Evolutionary conservation across 2,329 filamentous ascomycete genomes (phyloP).

Genomic region (Shiraia bambusicola): DNA sequence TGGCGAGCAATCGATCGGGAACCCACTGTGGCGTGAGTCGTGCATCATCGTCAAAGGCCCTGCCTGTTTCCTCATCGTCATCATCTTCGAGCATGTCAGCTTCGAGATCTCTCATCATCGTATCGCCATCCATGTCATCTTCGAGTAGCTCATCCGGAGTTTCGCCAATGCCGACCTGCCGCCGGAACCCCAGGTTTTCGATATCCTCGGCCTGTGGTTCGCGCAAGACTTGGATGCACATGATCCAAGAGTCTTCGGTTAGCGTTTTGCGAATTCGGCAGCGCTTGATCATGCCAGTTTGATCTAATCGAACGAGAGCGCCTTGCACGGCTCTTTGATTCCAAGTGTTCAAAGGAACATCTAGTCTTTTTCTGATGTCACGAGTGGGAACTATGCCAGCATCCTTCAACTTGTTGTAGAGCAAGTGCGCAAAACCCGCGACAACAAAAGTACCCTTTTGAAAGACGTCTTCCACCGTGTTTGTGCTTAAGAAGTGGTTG

Average conservation of each 20-base stretch:
- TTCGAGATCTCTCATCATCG: constrained; percentile 36
- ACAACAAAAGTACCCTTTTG: constrained; percentile 49
- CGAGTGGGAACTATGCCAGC: constrained; percentile 54
- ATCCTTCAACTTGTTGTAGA: constrained; percentile 54
- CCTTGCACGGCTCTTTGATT: constrained; percentile 44
- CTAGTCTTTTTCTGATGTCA: constrained; percentile 54
- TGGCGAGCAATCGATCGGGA: constrained; percentile 54
- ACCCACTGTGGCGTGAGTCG: constrained; percentile 56
- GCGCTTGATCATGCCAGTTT: constrained; percentile 44
- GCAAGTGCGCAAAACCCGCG: constrained; percentile 50
- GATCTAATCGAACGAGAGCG: constrained; percentile 44
- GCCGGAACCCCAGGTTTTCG: constrained; percentile 35
- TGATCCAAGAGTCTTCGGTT: constrained; percentile 29
- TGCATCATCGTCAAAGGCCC: constrained; percentile 22
- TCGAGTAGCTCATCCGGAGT: constrained; percentile 26
- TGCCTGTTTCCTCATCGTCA: constrained; percentile 14
- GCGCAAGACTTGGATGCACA: constrained; percentile 47
- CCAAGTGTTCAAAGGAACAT: constrained; percentile 37
- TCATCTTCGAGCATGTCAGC: constrained; percentile 29
- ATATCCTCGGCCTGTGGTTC: constrained; percentile 40
- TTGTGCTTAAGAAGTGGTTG: constrained; percentile 28
- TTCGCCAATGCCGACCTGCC: constrained; percentile 16
- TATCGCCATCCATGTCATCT: constrained; percentile 34
- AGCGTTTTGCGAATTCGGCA: constrained; percentile 36
- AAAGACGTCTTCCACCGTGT: constrained; percentile 39